Conservation (phyloP, 2,329 filamentous ascomycete species). For the Aspergillus flavus region DNA sequence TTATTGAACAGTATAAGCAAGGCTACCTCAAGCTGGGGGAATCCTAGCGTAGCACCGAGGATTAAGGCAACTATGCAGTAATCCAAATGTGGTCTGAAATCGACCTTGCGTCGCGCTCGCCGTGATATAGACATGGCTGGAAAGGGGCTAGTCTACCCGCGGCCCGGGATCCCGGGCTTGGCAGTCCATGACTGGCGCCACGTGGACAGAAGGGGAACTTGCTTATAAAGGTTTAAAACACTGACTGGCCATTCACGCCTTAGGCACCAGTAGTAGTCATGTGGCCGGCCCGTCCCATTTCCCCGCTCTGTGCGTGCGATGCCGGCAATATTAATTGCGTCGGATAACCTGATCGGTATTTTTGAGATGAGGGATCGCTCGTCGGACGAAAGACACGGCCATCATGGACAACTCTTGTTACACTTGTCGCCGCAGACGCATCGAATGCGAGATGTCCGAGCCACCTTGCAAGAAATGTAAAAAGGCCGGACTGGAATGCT, state of each 20-base stretch:
- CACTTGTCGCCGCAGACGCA: constrained; percentile 33
- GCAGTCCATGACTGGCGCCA: background rate
- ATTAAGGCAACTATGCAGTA: background rate
- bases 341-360: too few species aligned
- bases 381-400: too few species aligned
- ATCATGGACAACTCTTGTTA: background rate
- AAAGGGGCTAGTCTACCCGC: background rate
- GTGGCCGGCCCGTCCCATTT: background rate
- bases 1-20: background rate
- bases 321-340: background rate
- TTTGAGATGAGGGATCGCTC: background rate
- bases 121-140: background rate
- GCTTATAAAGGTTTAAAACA: background rate
- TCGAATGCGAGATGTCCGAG: constrained; percentile 33
- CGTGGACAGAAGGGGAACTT: background rate
- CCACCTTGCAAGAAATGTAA: constrained; percentile 35
- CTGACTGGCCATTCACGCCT: background rate
- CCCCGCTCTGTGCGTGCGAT: background rate
- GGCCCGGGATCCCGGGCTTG: background rate
- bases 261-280: background rate
- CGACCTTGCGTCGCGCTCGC: too few species aligned
- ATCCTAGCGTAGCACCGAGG: too few species aligned
- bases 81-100: too few species aligned
- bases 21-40: too few species aligned
- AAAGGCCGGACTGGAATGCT: constrained; percentile 37